Percentiles rank a stretch among this genome's conserved stretches.
Evolutionary conservation across 176 grass and related monocot genomes (phyloP).

Genomic region (Oryza coarctata): DNA sequence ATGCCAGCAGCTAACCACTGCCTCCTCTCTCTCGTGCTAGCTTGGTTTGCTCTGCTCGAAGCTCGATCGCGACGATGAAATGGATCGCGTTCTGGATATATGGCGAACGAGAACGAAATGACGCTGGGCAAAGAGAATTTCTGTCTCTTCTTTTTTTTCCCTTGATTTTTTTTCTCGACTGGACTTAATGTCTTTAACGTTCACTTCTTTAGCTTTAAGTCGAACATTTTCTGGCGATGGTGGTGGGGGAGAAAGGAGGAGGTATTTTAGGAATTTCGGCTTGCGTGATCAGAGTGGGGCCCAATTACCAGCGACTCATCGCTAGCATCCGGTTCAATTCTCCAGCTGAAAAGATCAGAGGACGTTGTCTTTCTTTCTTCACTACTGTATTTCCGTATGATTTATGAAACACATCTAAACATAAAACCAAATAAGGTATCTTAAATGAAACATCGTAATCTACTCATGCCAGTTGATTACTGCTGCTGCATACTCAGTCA

Average conservation of each 20-base stretch:
- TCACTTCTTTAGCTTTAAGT: slow-evolving; percentile 23
- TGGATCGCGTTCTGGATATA: not conserved
- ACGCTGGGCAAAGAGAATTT: not conserved
- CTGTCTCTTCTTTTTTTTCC: not conserved
- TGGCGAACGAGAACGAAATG: not conserved
- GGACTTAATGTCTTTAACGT: not conserved
- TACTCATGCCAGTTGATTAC: not conserved
- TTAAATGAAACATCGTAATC: no score
- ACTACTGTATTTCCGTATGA: no score
- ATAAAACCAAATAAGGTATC: no score
- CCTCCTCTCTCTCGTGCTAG: no score
- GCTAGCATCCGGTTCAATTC: not conserved
- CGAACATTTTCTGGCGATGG: slow-evolving; percentile 4
- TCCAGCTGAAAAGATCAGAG: not conserved
- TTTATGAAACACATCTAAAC: not conserved
- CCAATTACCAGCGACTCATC: not conserved
- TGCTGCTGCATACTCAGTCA: not conserved
- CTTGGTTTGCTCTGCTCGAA: not conserved
- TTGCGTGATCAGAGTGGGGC: not conserved
- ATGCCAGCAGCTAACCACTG: not conserved
- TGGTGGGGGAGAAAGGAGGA: not conserved
- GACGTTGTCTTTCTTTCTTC: no score
- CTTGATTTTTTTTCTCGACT: not conserved
- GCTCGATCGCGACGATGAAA: not conserved
- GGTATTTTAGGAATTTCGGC: not conserved